phyloP scores from a whole-genome alignment of 805 yeast species.

The Danielozyma ontarioensis region DNA sequence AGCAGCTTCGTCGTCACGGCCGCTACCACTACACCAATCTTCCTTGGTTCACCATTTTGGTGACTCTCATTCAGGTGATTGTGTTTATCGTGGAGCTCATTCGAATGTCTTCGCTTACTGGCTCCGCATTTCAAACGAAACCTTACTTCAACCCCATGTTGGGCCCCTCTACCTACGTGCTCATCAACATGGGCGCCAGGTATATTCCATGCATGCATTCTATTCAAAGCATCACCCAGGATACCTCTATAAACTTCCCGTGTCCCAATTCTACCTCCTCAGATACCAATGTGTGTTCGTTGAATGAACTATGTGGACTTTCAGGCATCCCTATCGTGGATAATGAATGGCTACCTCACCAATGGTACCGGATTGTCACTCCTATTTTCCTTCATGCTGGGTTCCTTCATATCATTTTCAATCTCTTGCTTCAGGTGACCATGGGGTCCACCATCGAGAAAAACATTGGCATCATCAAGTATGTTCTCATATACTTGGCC shows the following conservation, averaged over 20 bases:
- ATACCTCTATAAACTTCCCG: slow-evolving; percentile 45
- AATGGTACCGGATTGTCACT: slow-evolving; percentile 66
- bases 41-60: slow-evolving; percentile 38
- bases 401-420: slow-evolving; percentile 60
- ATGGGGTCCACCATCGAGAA: slow-evolving; percentile 58
- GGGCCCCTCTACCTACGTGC: slow-evolving; percentile 65
- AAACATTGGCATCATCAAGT: slow-evolving; percentile 50
- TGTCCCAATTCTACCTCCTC: slow-evolving; percentile 62
- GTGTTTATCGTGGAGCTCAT: slow-evolving; percentile 62
- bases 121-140: slow-evolving; percentile 59
- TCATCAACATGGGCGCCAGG: slow-evolving; percentile 66
- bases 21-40: slow-evolving; percentile 14
- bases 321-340: slow-evolving; percentile 36
- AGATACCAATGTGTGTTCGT: slow-evolving; percentile 51
- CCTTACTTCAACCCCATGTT: slow-evolving; percentile 77
- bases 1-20: background rate
- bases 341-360: slow-evolving; percentile 43
- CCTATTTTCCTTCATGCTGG: slow-evolving; percentile 76
- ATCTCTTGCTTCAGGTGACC: slow-evolving; percentile 54
- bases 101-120: slow-evolving; percentile 54
- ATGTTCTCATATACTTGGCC: slow-evolving; percentile 49
- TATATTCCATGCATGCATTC: slow-evolving; percentile 67
- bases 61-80: slow-evolving; percentile 42
- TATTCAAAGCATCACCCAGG: slow-evolving; percentile 46
- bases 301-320: slow-evolving; percentile 58